A percentile compares a stretch with the other conserved stretches of the same genome.
Conservation (phyloP, 306 rosid species). For the Chamaecrista fasciculata region DNA sequence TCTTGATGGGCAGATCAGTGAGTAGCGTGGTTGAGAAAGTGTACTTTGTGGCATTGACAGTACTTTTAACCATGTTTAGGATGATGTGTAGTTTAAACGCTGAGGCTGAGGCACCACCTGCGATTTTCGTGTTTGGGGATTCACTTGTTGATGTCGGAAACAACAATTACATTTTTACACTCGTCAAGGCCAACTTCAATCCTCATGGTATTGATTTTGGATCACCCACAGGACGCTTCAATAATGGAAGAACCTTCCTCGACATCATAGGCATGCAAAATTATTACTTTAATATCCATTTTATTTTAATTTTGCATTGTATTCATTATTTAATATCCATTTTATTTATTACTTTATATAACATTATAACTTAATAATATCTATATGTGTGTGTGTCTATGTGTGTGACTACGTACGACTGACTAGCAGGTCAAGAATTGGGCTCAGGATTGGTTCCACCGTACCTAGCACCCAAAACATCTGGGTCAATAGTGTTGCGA, state of each 20-base stretch:
- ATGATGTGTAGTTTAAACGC: conserved; percentile 44
- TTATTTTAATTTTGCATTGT: neutral
- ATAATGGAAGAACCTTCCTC: conserved; percentile 68
- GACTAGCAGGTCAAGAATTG: conserved; percentile 47
- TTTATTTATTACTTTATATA: no score
- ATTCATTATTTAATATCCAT: no score
- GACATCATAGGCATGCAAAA: conserved; percentile 59
- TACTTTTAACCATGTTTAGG: conserved; percentile 20
- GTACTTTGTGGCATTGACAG: conserved; percentile 17
- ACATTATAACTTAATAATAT: no score
- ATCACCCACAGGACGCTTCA: conserved; percentile 64
- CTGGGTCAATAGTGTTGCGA: conserved; percentile 45
- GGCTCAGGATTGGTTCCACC: conserved; percentile 55
- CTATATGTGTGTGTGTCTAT: neutral
- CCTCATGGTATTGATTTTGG: conserved; percentile 79
- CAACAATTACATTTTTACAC: conserved; percentile 55
- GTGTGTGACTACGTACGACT: no score
- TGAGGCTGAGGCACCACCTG: conserved; percentile 34
- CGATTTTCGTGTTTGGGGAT: conserved; percentile 74
- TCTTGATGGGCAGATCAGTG: no score
- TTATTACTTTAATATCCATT: neutral
- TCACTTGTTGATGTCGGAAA: conserved; percentile 72
- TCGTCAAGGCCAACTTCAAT: conserved; percentile 49
- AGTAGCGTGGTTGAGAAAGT: no score
- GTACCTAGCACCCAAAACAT: conserved; percentile 59